Evolutionary conservation across 257 asterid genomes (phyloP), one percentile per base, ranked within the genome.

Genomic region (Capsicum pubescens): DNA sequence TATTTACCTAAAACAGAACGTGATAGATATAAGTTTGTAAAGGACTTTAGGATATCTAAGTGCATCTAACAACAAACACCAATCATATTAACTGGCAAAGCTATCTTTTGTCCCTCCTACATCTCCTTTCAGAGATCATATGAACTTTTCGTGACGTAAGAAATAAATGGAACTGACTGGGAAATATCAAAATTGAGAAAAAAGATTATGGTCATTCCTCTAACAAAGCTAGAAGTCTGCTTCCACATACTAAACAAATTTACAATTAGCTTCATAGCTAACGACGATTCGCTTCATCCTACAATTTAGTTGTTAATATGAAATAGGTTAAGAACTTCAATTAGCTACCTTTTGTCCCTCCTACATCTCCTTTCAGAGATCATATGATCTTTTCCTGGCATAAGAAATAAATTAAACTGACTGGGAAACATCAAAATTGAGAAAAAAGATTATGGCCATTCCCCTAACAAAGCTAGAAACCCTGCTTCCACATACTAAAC

Each of bases 381-480:
- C 81, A 76, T 32, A 76, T 76, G 64, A 54, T 21, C 46, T 52
- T 76, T 74, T 52, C 61, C 81, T 52, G 61, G 12, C 46, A 2
- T 74, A 74, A 12, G 36, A 74, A 74, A 19, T 50, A 74, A 74
- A 76, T 21, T 21, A 54, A 76, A 52, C 44, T 50, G 63, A 76
- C 7, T 11, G 21, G 81, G 21, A 76, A 50, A 55, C 21, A 50
- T 76, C 81, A 54, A 26, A 52, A 54, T 52, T 13, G 48, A 26
- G 48, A 3, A 26, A 76, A 21, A 54, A 76, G 9, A 76, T 16
- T 52, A 54, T 32, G 50, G 64, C 8, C 81, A 26, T 54, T 76
- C 82, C 50, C 54, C 82, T 21, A 54, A 77, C 50, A 77, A 76
- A 77, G 82, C 63, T 77, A 54, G 82, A 54, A 14, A 54, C 15